phyloP scores from a whole-genome alignment of 768 basidiomycete genomes.

The Flagelloscypha sp. region DNA sequence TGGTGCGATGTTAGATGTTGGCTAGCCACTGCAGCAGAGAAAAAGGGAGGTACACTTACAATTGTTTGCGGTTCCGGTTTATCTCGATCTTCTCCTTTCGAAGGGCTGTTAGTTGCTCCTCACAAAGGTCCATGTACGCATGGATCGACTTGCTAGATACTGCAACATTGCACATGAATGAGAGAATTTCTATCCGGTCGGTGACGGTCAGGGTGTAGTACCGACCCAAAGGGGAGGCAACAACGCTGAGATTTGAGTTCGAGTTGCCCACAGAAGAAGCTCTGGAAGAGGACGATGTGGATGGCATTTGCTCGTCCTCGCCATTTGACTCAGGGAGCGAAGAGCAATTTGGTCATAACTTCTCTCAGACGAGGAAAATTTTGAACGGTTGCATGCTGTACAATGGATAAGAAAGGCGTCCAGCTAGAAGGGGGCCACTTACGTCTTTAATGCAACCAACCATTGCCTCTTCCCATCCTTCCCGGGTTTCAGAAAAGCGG shows the following conservation, averaged over 20 bases:
- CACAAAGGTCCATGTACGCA: conserved; percentile 83
- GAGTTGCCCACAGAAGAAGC: conserved; percentile 25
- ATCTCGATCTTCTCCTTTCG: conserved; percentile 95
- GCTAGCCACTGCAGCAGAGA: conserved; percentile 2
- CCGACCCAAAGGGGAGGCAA: conserved; percentile 52
- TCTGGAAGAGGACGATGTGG: conserved; percentile 38
- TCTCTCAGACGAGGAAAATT: conserved; percentile 69
- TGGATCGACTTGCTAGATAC: conserved; percentile 87
- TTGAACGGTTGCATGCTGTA: conserved; percentile 62
- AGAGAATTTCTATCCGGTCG: conserved; percentile 79
- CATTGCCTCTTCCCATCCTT: conserved; percentile 89
- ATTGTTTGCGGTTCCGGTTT: conserved; percentile 80
- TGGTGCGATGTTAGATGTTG: conserved; percentile 21
- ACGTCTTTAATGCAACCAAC: conserved; percentile 88
- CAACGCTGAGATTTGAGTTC: conserved; percentile 26
- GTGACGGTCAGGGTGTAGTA: conserved; percentile 66
- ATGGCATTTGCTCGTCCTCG: conserved; percentile 26
- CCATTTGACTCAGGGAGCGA: conserved; percentile 45
- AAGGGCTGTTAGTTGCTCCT: conserved; percentile 82
- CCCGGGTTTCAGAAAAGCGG: conserved; percentile 62
- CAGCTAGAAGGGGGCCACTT: conserved; percentile 24
- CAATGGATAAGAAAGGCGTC: conserved; percentile 4
- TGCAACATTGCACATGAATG: conserved; percentile 84
- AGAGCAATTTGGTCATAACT: conserved; percentile 65
- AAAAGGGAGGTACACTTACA: conserved; percentile 59